Percentiles rank a stretch among this genome's conserved stretches.
Conservation (phyloP, 768 basidiomycete species). For the Amanita rimosa region DNA sequence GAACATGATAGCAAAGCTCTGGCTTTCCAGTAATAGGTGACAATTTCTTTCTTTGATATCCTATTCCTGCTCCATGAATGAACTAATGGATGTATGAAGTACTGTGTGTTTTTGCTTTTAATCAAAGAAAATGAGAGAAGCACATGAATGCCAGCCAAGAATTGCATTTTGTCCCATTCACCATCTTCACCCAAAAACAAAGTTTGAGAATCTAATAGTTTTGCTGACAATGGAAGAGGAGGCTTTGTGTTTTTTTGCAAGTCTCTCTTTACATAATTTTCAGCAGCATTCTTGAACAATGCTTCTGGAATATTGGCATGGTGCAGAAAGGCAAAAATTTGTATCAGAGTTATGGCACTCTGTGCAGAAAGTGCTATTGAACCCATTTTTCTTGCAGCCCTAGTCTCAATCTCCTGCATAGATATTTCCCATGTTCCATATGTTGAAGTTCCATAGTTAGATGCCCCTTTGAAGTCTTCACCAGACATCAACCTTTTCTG, state of each 20-base stretch:
- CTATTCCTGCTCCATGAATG: conserved; percentile 3
- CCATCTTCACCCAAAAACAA: background rate
- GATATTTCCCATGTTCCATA: conserved; percentile 5
- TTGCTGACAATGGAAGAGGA: background rate
- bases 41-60: background rate
- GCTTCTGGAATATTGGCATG: background rate
- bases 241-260: background rate
- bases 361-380: background rate
- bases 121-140: conserved; percentile 11
- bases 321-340: background rate
- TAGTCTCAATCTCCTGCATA: background rate
- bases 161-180: conserved; percentile 8
- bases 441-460: background rate
- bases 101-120: conserved; percentile 1
- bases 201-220: background rate
- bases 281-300: conserved; percentile 1
- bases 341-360: background rate
- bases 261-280: background rate
- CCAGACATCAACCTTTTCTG: background rate
- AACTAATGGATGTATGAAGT: conserved; percentile 9
- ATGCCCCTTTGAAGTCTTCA: background rate
- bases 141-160: conserved; percentile 9
- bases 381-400: background rate
- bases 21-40: background rate
- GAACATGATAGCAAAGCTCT: background rate